A percentile compares a stretch with the other conserved stretches of the same genome.
These are phyloP conservation scores for Puccinellia tenuiflora DNA, from an alignment of 176 grass and related monocot species.

Conservation along the genomic window DNA sequence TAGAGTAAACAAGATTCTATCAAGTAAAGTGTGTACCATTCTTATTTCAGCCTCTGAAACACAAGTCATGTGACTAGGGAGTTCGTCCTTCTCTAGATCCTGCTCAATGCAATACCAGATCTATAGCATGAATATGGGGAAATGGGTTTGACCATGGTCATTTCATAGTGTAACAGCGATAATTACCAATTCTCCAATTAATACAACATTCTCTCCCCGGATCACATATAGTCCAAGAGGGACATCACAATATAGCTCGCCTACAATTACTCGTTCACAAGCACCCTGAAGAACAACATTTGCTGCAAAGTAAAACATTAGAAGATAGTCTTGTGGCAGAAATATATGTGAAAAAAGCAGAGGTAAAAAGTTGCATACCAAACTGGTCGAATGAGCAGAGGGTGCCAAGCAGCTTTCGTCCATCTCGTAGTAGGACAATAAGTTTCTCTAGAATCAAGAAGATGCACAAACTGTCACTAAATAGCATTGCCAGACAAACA, in stretches of 20 bases:
- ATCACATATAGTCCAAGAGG: slow-evolving; percentile 95
- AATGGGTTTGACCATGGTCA: slow-evolving; percentile 9
- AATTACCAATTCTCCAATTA: slow-evolving; percentile 96
- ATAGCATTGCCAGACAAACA: background rate
- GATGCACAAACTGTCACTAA: background rate
- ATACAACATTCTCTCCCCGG: slow-evolving; percentile 94
- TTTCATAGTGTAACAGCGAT: slow-evolving; percentile 21
- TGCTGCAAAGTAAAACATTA: slow-evolving; percentile 43
- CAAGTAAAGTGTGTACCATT: slow-evolving; percentile 46
- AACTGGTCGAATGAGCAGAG: slow-evolving; percentile 99
- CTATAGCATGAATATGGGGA: slow-evolving; percentile 18
- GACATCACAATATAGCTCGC: slow-evolving; percentile 85
- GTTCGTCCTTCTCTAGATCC: slow-evolving; percentile 89
- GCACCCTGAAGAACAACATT: slow-evolving; percentile 97
- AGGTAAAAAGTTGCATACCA: slow-evolving; percentile 38
- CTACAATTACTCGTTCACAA: slow-evolving; percentile 95
- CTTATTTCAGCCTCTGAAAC: slow-evolving; percentile 87
- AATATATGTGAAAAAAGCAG: background rate
- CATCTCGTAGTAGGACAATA: slow-evolving; percentile 92
- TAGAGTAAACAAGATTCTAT: background rate
- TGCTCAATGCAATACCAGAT: slow-evolving; percentile 43
- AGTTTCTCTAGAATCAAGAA: slow-evolving; percentile 69
- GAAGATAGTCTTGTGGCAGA: background rate
- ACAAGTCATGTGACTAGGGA: slow-evolving; percentile 80
- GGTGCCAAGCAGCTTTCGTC: slow-evolving; percentile 84